Evolutionary conservation across 2,329 filamentous ascomycete genomes (phyloP), one percentile per base, ranked within the genome.

Genomic region (Sarocladium strictum): DNA sequence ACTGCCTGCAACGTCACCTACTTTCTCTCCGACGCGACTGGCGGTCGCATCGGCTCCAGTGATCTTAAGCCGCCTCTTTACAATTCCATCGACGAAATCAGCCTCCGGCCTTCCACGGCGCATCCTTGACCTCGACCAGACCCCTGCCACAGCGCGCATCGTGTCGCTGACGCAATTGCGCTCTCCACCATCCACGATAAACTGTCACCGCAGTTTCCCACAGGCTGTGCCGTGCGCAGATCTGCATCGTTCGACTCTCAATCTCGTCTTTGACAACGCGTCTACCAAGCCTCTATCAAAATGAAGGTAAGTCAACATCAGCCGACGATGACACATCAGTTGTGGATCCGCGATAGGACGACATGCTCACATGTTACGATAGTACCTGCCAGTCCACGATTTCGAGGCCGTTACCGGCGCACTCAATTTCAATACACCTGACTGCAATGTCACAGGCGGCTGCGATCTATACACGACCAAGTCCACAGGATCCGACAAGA

Each of bases 381-480:
- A 99, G 93, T 99, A 95, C 72, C 80, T 99, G 64, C 91, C 93
- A 58, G 82, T 96, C 59, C 86, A 85, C 71, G 89, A 95, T 62
- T 92, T 97, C 67, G 92, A 97, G 71, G 85, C 88, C 70, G 89
- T 97, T 61, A 93, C 91, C 58, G 87, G 87, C 73, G 89, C 93
- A 59, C 84, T 99, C 67, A 97, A 96, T 69, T 97, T 97, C 77
- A 90, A 94, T 65, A 97, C 93, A 1, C 84, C 89, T 53, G 93
- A 97, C 68, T 92, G 90, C 67, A 89, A 93, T 62, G 88, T 99
- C 57, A 87, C 91, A 26, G 94, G 94, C 63, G 89, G 90, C 60
- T 97, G 93, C 77, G 94, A 99, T 70, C 80, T 97, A 17, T 99
- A 97, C 77, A 97, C 93, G 10, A 97, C 92, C 24, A 99, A 99